Percentiles rank a stretch among this genome's conserved stretches.
These are phyloP conservation scores for Strigomonas culicis DNA, from an alignment of 208 protist species.

Conservation along the genomic window DNA sequence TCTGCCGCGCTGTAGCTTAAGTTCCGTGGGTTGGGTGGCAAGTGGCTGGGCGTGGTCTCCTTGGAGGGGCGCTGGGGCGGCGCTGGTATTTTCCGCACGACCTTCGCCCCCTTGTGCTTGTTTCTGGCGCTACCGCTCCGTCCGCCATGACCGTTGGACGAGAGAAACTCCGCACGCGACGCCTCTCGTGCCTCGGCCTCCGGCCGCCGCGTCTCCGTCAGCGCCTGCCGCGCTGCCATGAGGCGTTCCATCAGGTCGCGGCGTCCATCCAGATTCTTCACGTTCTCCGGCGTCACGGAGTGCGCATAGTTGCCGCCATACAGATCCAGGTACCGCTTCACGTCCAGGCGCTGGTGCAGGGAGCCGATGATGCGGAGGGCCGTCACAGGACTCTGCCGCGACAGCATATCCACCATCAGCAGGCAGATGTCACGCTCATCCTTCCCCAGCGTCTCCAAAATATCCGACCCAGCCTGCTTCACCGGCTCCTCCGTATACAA, in stretches of 20 bases:
- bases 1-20: too few species aligned
- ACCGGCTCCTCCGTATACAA: too few species aligned
- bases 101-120: too few species aligned
- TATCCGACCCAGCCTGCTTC: too few species aligned
- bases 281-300: background rate
- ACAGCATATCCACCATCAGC: slow-evolving; percentile 7
- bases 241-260: slow-evolving; percentile 1
- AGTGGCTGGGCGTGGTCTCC: too few species aligned
- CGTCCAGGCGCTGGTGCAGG: slow-evolving; percentile 2
- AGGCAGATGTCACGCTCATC: background rate
- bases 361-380: background rate
- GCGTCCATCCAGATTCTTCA: background rate
- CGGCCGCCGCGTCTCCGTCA: background rate
- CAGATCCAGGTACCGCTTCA: background rate
- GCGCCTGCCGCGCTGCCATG: background rate
- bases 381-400: background rate
- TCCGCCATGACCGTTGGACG: background rate
- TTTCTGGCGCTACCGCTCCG: too few species aligned
- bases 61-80: too few species aligned
- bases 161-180: background rate
- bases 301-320: background rate
- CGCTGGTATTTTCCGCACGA: too few species aligned
- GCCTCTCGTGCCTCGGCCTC: background rate
- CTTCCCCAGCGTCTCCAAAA: slow-evolving; percentile 4
- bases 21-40: too few species aligned